A percentile compares a stretch with the other conserved stretches of the same genome.
Evolutionary conservation across 805 yeast genomes (phyloP).

Genomic region (Spathaspora girioi): DNA sequence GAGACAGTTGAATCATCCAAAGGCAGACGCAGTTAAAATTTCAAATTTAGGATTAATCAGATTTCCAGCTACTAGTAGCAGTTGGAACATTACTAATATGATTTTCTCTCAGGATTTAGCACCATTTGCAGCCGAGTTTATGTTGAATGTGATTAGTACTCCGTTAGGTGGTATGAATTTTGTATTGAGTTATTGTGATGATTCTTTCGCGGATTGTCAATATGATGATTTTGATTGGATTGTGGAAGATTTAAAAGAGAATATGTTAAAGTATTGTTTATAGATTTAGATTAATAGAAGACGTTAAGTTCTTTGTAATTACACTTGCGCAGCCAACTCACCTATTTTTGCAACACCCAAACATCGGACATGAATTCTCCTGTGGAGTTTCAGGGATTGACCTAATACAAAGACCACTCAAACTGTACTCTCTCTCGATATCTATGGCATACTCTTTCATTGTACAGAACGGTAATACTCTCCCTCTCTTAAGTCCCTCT

Average conservation of each 20-base stretch:
- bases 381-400: too few relatives aligned
- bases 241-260: conserved; percentile 14
- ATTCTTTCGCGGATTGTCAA: conserved; percentile 20
- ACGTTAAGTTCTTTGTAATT: background rate
- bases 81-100: conserved; percentile 27
- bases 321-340: too few relatives aligned
- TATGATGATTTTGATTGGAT: conserved; percentile 21
- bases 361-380: too few relatives aligned
- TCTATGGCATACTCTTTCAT: too few relatives aligned
- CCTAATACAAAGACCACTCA: too few relatives aligned
- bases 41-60: conserved; percentile 34
- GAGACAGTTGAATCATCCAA: conserved; percentile 17
- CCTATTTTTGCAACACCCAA: background rate
- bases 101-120: conserved; percentile 36
- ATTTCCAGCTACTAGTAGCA: conserved; percentile 11
- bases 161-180: conserved; percentile 30
- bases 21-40: conserved; percentile 29
- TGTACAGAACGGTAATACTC: too few relatives aligned
- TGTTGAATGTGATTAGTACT: conserved; percentile 28
- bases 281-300: conserved; percentile 1
- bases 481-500: too few relatives aligned
- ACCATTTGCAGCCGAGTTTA: conserved; percentile 31
- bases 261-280: conserved; percentile 11
- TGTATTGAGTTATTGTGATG: conserved; percentile 28
- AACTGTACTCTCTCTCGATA: too few relatives aligned